Evolutionary conservation across 805 yeast genomes (phyloP).

Genomic region (Hanseniaspora taiwanica): DNA sequence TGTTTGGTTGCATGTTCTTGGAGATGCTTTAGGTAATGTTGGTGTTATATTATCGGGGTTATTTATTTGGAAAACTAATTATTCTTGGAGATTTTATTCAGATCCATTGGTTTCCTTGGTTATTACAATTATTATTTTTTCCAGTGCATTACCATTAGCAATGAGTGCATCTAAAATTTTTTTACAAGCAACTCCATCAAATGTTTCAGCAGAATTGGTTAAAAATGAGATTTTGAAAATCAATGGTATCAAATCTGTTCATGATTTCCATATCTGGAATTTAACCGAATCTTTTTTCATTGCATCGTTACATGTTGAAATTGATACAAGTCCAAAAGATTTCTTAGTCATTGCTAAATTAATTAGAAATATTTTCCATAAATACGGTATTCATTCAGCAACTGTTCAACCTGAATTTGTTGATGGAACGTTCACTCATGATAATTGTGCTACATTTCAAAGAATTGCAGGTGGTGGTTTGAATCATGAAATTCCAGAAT

Average conservation of each 20-base stretch:
- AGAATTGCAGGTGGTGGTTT: conserved; percentile 22
- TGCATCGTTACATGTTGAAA: conserved; percentile 81
- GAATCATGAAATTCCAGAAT: background rate
- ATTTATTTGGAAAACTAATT: conserved; percentile 88
- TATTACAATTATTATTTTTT: conserved; percentile 78
- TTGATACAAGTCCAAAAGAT: conserved; percentile 47
- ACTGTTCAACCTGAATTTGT: conserved; percentile 93
- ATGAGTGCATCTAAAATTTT: conserved; percentile 74
- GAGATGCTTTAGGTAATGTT: conserved; percentile 90
- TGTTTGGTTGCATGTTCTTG: conserved; percentile 86
- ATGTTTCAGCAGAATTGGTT: conserved; percentile 63
- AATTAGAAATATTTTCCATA: conserved; percentile 69
- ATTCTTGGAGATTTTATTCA: conserved; percentile 70
- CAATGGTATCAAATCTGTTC: conserved; percentile 69
- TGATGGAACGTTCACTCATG: conserved; percentile 17
- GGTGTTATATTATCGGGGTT: conserved; percentile 87
- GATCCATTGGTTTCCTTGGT: conserved; percentile 81
- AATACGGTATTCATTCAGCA: conserved; percentile 79
- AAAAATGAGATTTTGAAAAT: conserved; percentile 53
- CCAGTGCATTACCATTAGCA: conserved; percentile 85
- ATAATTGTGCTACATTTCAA: conserved; percentile 23
- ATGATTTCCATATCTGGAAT: conserved; percentile 96
- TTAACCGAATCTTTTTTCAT: conserved; percentile 74
- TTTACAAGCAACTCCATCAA: conserved; percentile 86
- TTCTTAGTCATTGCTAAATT: conserved; percentile 60